These are phyloP conservation scores for Populus pruinosa DNA, from an alignment of 345 rosid species.

Conservation along the genomic window DNA sequence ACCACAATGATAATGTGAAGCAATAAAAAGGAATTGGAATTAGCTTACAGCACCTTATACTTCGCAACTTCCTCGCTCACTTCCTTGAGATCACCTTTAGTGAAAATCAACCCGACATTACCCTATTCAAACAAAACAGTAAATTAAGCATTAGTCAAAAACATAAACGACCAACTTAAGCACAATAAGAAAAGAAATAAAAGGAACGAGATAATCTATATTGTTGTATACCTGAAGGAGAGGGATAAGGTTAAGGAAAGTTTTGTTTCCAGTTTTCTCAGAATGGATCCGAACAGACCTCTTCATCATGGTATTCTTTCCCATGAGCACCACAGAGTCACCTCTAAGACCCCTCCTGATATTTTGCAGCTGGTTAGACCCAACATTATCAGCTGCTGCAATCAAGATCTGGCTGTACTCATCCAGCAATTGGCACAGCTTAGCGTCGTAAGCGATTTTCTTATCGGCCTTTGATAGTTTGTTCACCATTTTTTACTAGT, in stretches of 20 bases:
- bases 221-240: slow-evolving; percentile 52
- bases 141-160: background rate
- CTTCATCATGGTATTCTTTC: slow-evolving; percentile 98
- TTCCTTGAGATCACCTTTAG: slow-evolving; percentile 96
- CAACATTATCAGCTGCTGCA: slow-evolving; percentile 85
- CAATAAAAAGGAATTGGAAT: background rate
- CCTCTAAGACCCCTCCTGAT: slow-evolving; percentile 80
- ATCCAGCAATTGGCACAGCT: slow-evolving; percentile 72
- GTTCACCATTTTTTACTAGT: slow-evolving; percentile 21
- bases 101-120: slow-evolving; percentile 90
- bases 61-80: slow-evolving; percentile 90
- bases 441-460: slow-evolving; percentile 77
- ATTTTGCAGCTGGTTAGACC: slow-evolving; percentile 87
- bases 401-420: slow-evolving; percentile 76
- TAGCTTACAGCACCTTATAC: slow-evolving; percentile 59
- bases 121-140: slow-evolving; percentile 43
- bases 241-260: slow-evolving; percentile 59
- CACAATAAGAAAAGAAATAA: background rate
- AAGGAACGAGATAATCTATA: background rate
- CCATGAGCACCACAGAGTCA: slow-evolving; percentile 85
- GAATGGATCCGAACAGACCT: slow-evolving; percentile 72
- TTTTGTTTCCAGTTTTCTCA: slow-evolving; percentile 62
- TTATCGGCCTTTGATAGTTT: slow-evolving; percentile 69
- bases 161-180: background rate
- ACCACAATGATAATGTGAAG: background rate